Conservation (phyloP, 1,284 basidiomycete species). For the Sphaerobolus stellatus region DNA sequence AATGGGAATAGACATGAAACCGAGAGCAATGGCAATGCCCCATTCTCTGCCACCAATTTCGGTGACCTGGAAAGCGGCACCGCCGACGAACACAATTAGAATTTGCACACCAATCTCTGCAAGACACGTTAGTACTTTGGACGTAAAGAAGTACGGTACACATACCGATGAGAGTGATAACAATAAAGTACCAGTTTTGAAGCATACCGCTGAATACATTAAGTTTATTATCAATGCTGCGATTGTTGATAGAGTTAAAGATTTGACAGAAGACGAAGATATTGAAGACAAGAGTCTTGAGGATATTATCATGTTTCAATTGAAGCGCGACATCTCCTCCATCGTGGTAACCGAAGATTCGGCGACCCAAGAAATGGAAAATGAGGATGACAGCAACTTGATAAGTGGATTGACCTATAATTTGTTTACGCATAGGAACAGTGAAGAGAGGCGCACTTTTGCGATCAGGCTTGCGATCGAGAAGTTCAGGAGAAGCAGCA, state of each 20-base stretch:
- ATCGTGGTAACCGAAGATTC: conserved; percentile 64
- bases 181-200: conserved; percentile 84
- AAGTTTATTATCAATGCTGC: conserved; percentile 80
- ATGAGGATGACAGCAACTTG: conserved; percentile 84
- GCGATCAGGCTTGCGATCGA: conserved; percentile 89
- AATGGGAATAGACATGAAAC: conserved; percentile 84
- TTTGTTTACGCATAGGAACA: conserved; percentile 94
- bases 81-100: conserved; percentile 89
- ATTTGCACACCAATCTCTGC: conserved; percentile 86
- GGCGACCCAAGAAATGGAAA: conserved; percentile 83
- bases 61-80: conserved; percentile 90
- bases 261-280: conserved; percentile 96
- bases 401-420: conserved; percentile 85
- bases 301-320: conserved; percentile 48
- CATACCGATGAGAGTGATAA: conserved; percentile 81
- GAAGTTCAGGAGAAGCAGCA: conserved; percentile 78
- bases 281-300: conserved; percentile 94
- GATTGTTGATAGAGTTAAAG: conserved; percentile 91
- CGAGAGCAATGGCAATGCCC: conserved; percentile 89
- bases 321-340: conserved; percentile 32
- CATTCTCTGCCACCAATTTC: conserved; percentile 81
- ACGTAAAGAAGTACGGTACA: conserved; percentile 9
- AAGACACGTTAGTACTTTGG: conserved; percentile 3
- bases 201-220: conserved; percentile 89
- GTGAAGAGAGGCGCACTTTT: conserved; percentile 88